Conservation (phyloP, 371 early-diverging fungal genomes). For the Mortierella sp. region DNA sequence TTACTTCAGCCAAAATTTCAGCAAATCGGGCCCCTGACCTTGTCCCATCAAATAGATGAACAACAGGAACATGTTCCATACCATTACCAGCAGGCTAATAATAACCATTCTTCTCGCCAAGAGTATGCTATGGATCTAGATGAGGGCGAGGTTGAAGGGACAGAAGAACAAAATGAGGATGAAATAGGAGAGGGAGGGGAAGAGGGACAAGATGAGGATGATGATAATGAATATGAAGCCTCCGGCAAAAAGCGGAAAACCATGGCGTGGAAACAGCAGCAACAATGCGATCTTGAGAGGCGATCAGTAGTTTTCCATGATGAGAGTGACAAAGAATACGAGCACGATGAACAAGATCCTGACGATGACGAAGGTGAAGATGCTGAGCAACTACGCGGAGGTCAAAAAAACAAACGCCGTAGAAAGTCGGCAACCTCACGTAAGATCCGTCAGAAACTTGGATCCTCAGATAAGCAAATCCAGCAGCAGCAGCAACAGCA, state of each 20-base stretch:
- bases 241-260: background rate
- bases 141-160: background rate
- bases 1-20: background rate
- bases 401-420: conserved; percentile 8
- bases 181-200: background rate
- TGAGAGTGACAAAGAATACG: background rate
- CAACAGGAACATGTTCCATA: background rate
- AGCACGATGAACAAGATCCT: conserved; percentile 2
- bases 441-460: background rate
- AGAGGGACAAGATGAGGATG: background rate
- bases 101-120: background rate
- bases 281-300: background rate
- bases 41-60: background rate
- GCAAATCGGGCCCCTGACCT: background rate
- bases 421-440: conserved; percentile 2
- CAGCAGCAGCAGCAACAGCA: conserved; percentile 5
- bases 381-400: background rate
- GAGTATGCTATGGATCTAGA: conserved; percentile 2
- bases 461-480: background rate
- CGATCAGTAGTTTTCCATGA: background rate
- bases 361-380: background rate
- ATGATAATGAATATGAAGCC: background rate
- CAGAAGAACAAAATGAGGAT: background rate
- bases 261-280: background rate
- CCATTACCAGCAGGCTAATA: conserved; percentile 1